Conservation (phyloP, 768 basidiomycete species). For the Kwoniella sp. region DNA sequence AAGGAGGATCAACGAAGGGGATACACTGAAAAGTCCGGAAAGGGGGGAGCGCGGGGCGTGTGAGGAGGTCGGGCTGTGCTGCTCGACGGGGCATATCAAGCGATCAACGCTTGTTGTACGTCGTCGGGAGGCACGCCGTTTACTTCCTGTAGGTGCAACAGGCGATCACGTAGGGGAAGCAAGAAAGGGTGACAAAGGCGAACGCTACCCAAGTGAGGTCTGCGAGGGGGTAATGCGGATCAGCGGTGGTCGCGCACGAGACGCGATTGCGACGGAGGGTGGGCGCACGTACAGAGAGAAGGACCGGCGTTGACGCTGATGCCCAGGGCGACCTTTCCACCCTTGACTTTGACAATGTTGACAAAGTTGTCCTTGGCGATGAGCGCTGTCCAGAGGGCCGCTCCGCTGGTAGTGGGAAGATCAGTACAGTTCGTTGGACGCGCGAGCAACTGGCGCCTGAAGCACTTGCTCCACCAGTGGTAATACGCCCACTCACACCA, state of each 20-base stretch:
- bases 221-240: constrained; percentile 1
- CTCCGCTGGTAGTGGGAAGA: constrained; percentile 25
- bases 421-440: too few species aligned
- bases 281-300: constrained; percentile 37
- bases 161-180: constrained; percentile 44
- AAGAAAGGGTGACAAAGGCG: constrained; percentile 36
- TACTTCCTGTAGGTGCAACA: constrained; percentile 42
- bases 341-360: constrained; percentile 31
- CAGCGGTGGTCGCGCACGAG: not conserved
- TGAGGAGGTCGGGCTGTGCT: too few species aligned
- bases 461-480: too few species aligned
- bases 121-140: not conserved
- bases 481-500: constrained; percentile 45
- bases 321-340: constrained; percentile 26
- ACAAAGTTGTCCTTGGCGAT: constrained; percentile 42
- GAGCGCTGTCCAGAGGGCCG: constrained; percentile 46
- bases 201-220: constrained; percentile 49
- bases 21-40: too few species aligned
- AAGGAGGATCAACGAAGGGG: too few species aligned
- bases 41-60: too few species aligned
- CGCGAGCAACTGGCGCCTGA: too few species aligned
- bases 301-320: constrained; percentile 39
- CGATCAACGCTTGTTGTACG: too few species aligned
- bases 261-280: not conserved
- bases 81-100: too few species aligned